phyloP scores from a whole-genome alignment of 2,329 filamentous ascomycete genomes.

The Fonsecaea nubica region DNA sequence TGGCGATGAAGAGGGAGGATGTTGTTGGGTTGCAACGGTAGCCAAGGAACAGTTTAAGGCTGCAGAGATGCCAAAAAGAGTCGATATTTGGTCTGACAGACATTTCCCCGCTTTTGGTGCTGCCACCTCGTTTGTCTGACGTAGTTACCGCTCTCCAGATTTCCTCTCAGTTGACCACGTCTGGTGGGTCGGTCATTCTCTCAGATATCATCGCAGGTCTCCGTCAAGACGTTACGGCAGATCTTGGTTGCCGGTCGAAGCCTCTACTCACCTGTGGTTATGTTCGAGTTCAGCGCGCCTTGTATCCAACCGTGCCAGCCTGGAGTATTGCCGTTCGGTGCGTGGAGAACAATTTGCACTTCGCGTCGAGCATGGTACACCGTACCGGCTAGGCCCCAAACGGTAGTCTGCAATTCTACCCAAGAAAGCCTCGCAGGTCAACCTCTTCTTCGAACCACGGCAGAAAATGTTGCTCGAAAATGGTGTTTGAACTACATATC shows the following conservation, averaged over 20 bases:
- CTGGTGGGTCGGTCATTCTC: background rate
- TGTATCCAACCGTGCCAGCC: background rate
- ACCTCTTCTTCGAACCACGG: background rate
- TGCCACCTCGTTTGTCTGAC: background rate
- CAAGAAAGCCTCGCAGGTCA: background rate
- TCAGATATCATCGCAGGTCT: background rate
- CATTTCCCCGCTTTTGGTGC: background rate
- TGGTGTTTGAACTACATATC: conserved; percentile 78
- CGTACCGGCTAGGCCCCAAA: background rate
- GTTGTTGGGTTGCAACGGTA: background rate
- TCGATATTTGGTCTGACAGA: background rate
- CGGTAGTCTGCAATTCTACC: background rate
- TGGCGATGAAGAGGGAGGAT: background rate
- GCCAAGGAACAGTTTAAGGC: background rate
- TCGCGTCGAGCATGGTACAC: background rate
- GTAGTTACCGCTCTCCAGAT: background rate
- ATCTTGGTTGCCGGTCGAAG: too few species aligned
- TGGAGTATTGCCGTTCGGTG: too few species aligned
- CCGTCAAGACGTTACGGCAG: background rate
- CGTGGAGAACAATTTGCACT: background rate
- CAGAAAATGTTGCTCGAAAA: conserved; percentile 65
- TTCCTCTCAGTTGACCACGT: background rate
- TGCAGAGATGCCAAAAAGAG: background rate
- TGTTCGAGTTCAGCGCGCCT: background rate
- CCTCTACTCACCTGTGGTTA: background rate